phyloP scores from a whole-genome alignment of 352 stramenopile species.

The Phytophthora syringae region DNA sequence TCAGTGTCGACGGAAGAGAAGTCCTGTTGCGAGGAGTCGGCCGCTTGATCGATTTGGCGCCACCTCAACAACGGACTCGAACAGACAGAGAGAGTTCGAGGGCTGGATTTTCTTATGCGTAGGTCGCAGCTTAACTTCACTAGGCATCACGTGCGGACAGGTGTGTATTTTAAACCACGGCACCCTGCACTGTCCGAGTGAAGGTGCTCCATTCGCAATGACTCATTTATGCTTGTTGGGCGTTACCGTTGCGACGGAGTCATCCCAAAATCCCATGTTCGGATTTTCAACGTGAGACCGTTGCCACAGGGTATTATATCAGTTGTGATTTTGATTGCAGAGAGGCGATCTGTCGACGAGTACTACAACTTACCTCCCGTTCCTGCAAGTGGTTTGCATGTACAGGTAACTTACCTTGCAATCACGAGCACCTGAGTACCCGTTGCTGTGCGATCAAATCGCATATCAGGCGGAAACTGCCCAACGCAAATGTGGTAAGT shows the following conservation, averaged over 20 bases:
- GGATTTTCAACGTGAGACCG: too few relatives aligned
- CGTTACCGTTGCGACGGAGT: too few relatives aligned
- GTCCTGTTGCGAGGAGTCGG: neutral
- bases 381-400: too few relatives aligned
- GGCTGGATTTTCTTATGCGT: constrained; percentile 33
- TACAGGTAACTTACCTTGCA: neutral
- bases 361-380: neutral
- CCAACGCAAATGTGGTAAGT: neutral
- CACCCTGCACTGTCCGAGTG: too few relatives aligned
- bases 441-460: too few relatives aligned
- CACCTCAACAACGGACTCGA: constrained; percentile 7
- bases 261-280: too few relatives aligned
- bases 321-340: neutral
- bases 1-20: constrained; percentile 1
- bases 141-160: neutral
- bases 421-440: too few relatives aligned
- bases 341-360: neutral
- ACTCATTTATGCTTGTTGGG: constrained; percentile 1
- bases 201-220: neutral
- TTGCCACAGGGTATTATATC: neutral
- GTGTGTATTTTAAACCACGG: neutral
- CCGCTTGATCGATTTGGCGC: constrained; percentile 15
- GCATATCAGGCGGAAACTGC: neutral
- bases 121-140: neutral
- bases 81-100: neutral